phyloP scores from a whole-genome alignment of 2,329 filamentous ascomycete species.

The Penicillium sp. region DNA sequence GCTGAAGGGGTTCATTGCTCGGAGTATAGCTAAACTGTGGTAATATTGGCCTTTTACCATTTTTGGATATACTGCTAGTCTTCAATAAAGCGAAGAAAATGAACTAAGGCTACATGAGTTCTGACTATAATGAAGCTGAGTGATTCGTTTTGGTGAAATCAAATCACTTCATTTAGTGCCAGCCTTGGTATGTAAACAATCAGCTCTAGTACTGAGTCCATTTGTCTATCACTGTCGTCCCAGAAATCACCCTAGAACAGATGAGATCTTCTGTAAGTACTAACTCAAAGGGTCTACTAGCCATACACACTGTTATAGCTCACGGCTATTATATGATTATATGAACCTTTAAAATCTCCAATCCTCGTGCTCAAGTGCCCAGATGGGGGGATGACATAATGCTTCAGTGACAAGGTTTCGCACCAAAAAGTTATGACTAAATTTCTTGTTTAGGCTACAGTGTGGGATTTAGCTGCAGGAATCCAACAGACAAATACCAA shows the following conservation, averaged over 20 bases:
- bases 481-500: not conserved
- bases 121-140: too few relatives aligned
- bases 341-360: not conserved
- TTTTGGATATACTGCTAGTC: too few relatives aligned
- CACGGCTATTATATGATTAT: not conserved
- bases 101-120: too few relatives aligned
- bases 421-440: slow-evolving; percentile 1
- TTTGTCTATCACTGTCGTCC: not conserved
- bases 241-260: not conserved
- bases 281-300: not conserved
- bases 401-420: not conserved
- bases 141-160: too few relatives aligned
- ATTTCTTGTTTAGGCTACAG: slow-evolving; percentile 3
- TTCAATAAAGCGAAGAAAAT: too few relatives aligned
- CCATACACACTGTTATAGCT: not conserved
- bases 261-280: not conserved
- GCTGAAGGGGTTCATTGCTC: too few relatives aligned
- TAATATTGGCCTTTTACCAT: too few relatives aligned
- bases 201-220: too few relatives aligned
- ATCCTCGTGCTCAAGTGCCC: not conserved
- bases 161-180: too few relatives aligned
- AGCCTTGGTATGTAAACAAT: too few relatives aligned
- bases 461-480: slow-evolving; percentile 3
- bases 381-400: slow-evolving; percentile 4
- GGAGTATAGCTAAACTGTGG: too few relatives aligned